A percentile compares a stretch with the other conserved stretches of the same genome.
Conservation (phyloP, 108 stramenopile genomes). For the Cyclostephanos tholiformis region DNA sequence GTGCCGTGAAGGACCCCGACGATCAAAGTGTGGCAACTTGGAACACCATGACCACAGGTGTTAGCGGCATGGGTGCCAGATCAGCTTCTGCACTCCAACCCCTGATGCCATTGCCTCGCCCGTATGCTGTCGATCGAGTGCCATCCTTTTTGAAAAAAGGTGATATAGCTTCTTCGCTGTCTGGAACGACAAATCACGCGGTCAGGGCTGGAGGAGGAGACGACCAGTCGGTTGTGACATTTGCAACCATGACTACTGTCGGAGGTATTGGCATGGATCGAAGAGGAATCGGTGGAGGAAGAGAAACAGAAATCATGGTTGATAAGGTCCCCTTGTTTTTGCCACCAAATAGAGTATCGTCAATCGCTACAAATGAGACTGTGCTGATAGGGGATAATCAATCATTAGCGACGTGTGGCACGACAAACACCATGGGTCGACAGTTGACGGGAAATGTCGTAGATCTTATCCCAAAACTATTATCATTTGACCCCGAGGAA, state of each 20-base stretch:
- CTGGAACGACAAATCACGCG: constrained; percentile 33
- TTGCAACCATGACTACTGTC: constrained; percentile 45
- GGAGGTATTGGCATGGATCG: constrained; percentile 20
- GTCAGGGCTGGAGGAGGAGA: constrained; percentile 30
- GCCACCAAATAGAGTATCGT: constrained; percentile 1
- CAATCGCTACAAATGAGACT: constrained; percentile 23
- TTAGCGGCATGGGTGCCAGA: background rate
- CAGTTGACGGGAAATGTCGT: constrained; percentile 19
- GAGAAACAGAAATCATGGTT: constrained; percentile 16
- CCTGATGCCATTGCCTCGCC: constrained; percentile 3
- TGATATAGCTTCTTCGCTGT: constrained; percentile 17
- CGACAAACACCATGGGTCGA: constrained; percentile 37
- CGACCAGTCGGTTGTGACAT: constrained; percentile 52
- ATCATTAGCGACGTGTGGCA: constrained; percentile 42
- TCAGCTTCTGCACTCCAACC: constrained; percentile 18
- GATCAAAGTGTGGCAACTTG: constrained; percentile 51
- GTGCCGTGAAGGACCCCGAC: constrained; percentile 31
- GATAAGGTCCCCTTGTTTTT: constrained; percentile 44
- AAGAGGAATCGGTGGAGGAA: constrained; percentile 6
- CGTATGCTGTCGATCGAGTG: constrained; percentile 35
- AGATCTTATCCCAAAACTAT: constrained; percentile 7
- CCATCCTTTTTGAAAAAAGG: constrained; percentile 24
- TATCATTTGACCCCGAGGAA: constrained; percentile 1
- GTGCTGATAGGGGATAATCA: constrained; percentile 34
- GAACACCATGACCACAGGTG: constrained; percentile 38